Percentiles rank a stretch among this genome's conserved stretches.
These are phyloP conservation scores for Ogataea paradorogensis DNA, from an alignment of 805 yeast genomes.

Conservation along the genomic window DNA sequence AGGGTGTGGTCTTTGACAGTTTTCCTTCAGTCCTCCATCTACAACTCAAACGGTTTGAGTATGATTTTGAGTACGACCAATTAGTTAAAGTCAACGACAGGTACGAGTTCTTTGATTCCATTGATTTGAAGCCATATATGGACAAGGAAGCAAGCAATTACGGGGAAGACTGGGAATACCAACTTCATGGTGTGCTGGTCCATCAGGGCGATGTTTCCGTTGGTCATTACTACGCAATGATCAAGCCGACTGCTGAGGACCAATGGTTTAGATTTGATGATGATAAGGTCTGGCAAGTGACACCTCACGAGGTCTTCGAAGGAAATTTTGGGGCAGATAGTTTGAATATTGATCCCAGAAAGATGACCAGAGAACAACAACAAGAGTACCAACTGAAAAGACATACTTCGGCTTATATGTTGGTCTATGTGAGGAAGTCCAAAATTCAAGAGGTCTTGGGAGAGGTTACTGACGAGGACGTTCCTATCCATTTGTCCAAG, in stretches of 20 bases:
- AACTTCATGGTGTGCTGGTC: constrained; percentile 88
- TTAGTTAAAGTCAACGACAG: constrained; percentile 90
- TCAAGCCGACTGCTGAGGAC: constrained; percentile 69
- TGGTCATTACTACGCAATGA: constrained; percentile 95
- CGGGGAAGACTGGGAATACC: constrained; percentile 69
- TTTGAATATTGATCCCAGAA: constrained; percentile 45
- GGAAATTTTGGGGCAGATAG: constrained; percentile 87
- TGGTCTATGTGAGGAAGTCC: constrained; percentile 79
- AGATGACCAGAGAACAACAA: constrained; percentile 56
- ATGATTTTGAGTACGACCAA: constrained; percentile 84
- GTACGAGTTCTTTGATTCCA: constrained; percentile 80
- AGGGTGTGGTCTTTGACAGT: constrained; percentile 88
- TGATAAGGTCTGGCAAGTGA: constrained; percentile 87
- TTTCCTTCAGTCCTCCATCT: constrained; percentile 93
- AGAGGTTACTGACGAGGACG: constrained; percentile 49
- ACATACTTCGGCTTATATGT: constrained; percentile 95
- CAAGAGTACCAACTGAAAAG: constrained; percentile 66
- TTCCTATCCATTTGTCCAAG: constrained; percentile 66
- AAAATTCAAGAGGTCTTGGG: constrained; percentile 57
- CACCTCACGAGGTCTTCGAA: constrained; percentile 80
- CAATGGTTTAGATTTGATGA: constrained; percentile 94
- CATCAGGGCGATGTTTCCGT: constrained; percentile 95
- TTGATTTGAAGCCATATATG: constrained; percentile 77
- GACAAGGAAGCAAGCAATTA: constrained; percentile 50
- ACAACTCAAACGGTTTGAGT: constrained; percentile 92